A percentile compares a stretch with the other conserved stretches of the same genome.
Evolutionary conservation across 2,329 filamentous ascomycete species (phyloP).

Genomic region (Aureobasidium subglaciale): DNA sequence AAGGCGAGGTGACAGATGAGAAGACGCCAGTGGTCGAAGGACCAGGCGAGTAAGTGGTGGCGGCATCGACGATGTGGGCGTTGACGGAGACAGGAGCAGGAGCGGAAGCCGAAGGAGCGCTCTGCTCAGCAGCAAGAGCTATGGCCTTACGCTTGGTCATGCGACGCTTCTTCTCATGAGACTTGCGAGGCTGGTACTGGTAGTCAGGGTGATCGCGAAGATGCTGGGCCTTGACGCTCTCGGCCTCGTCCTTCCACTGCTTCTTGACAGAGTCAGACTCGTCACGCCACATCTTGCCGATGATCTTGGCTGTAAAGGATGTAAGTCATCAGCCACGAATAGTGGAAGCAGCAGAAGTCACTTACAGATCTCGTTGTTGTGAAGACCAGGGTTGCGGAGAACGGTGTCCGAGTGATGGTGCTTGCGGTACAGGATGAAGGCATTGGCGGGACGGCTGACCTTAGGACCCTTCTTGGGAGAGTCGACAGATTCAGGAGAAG

Average conservation of each 20-base stretch:
- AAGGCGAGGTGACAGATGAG: not conserved
- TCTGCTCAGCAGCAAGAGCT: slow-evolving; percentile 4
- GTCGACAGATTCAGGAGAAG: not conserved
- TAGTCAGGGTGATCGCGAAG: slow-evolving; percentile 36
- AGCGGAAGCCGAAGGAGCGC: not conserved
- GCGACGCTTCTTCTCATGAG: slow-evolving; percentile 40
- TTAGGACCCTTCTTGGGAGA: slow-evolving; percentile 22
- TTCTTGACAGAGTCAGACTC: slow-evolving; percentile 32
- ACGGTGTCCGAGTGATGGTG: slow-evolving; percentile 32
- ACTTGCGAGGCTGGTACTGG: slow-evolving; percentile 41
- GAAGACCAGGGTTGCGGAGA: slow-evolving; percentile 32
- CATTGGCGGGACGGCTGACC: slow-evolving; percentile 39
- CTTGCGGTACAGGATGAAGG: slow-evolving; percentile 41
- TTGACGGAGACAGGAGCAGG: not conserved
- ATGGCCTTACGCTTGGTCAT: slow-evolving; percentile 21
- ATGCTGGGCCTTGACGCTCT: slow-evolving; percentile 35
- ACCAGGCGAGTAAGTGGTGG: not conserved
- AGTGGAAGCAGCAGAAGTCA: not conserved
- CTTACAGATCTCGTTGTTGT: slow-evolving; percentile 43
- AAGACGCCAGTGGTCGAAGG: not conserved
- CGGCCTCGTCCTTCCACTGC: slow-evolving; percentile 33
- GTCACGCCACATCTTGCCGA: slow-evolving; percentile 36
- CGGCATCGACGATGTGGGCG: not conserved
- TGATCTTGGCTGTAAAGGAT: slow-evolving; percentile 24
- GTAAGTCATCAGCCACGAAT: not conserved